Conservation (phyloP, 2,329 filamentous ascomycete genomes). For the Fusarium tjaetaba region DNA sequence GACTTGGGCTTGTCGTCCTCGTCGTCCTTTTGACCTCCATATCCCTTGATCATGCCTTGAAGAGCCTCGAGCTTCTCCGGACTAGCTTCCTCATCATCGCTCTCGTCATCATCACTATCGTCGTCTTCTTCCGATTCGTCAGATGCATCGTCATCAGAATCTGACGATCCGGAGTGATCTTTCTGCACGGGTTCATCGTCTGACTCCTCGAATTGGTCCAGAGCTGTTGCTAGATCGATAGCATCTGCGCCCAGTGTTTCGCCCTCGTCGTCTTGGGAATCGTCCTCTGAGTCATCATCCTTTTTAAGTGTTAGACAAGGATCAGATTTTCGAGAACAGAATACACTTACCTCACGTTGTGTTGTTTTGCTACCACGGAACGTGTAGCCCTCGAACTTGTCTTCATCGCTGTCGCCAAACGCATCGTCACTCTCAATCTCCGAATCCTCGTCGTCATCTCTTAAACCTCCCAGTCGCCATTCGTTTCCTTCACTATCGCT, state of each 20-base stretch:
- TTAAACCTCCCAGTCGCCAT: constrained; percentile 77
- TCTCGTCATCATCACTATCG: constrained; percentile 59
- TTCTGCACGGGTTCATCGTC: constrained; percentile 60
- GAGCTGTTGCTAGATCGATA: constrained; percentile 66
- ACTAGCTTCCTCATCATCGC: constrained; percentile 56
- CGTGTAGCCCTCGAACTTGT: constrained; percentile 79
- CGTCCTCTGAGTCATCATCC: constrained; percentile 69
- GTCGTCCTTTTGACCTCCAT: constrained; percentile 72
- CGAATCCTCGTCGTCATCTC: constrained; percentile 68
- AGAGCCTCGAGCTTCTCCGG: constrained; percentile 71
- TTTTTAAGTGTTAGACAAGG: constrained; percentile 25
- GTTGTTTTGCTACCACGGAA: constrained; percentile 61
- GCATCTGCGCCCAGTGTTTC: constrained; percentile 68
- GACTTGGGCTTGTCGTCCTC: constrained; percentile 55
- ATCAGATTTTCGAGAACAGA: not conserved
- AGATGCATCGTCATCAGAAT: constrained; percentile 54
- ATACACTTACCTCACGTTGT: constrained; percentile 42
- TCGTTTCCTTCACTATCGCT: constrained; percentile 88
- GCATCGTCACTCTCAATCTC: constrained; percentile 79
- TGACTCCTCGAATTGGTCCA: constrained; percentile 64
- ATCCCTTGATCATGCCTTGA: constrained; percentile 74
- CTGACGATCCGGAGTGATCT: constrained; percentile 56
- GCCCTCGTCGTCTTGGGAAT: constrained; percentile 62
- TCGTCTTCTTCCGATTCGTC: constrained; percentile 57
- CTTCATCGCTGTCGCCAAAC: constrained; percentile 88